These are phyloP conservation scores for Colletotrichum tofieldiae DNA, from an alignment of 2,329 filamentous ascomycete genomes.

Conservation along the genomic window DNA sequence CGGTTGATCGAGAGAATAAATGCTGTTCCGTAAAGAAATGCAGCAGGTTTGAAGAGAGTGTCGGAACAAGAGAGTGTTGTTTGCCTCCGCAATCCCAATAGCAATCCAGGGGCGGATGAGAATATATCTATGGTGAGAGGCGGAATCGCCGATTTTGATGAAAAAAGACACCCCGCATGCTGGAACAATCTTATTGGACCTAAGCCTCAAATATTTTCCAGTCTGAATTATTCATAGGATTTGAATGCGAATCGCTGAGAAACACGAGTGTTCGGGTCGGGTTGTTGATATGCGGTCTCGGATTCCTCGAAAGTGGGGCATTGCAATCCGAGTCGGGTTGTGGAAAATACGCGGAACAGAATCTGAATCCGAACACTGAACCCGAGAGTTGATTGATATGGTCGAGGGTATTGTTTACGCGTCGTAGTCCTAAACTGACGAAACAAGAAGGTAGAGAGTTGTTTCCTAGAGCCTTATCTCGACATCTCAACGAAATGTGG, in stretches of 20 bases:
- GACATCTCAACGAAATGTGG: no score
- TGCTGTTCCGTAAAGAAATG: no score
- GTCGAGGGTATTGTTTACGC: not conserved
- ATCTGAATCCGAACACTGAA: not conserved
- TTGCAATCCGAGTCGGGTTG: conserved; percentile 1
- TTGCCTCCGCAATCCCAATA: not conserved
- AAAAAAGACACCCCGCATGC: not conserved
- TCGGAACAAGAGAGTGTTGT: not conserved
- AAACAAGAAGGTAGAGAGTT: no score
- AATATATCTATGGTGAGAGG: not conserved
- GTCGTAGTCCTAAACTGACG: not conserved
- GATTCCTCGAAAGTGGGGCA: not conserved
- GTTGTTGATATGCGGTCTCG: not conserved
- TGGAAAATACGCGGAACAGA: conserved; percentile 6
- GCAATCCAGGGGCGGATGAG: not conserved
- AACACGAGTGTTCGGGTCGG: not conserved
- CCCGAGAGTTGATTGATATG: conserved; percentile 44
- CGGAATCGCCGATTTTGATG: not conserved
- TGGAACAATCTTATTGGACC: not conserved
- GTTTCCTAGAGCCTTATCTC: no score
- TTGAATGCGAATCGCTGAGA: not conserved
- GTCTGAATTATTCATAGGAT: no score
- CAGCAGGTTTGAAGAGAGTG: not conserved
- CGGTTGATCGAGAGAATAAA: no score
- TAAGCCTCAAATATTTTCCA: not conserved